These are phyloP conservation scores for Adansonia madagascariensis DNA, from an alignment of 441 rosid genomes.

Conservation along the genomic window DNA sequence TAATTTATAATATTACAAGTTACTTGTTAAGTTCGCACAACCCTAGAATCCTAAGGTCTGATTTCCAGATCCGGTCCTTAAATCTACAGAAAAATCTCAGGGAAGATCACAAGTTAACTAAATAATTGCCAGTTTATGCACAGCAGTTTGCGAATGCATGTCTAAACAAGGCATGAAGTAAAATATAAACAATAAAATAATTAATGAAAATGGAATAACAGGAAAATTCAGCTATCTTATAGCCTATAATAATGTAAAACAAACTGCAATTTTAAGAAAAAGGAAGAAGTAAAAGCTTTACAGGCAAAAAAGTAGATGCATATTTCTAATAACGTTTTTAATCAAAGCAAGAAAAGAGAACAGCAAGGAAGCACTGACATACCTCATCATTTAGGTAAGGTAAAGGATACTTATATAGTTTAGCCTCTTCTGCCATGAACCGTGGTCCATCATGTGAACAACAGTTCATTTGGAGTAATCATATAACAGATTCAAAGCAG, in stretches of 20 bases:
- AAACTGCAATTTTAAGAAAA: neutral
- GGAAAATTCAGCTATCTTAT: neutral
- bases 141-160: neutral
- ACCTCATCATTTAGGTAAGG: constrained; percentile 91
- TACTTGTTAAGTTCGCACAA: neutral
- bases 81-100: neutral
- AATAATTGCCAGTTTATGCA: neutral
- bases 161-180: neutral
- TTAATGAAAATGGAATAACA: neutral
- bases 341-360: neutral
- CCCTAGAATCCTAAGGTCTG: neutral
- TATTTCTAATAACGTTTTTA: neutral
- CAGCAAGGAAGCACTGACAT: constrained; percentile 17
- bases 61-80: neutral
- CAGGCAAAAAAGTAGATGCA: neutral
- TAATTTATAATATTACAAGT: neutral
- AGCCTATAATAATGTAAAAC: neutral
- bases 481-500: constrained; percentile 32
- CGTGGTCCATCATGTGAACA: constrained; percentile 85
- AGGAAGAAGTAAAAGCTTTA: neutral
- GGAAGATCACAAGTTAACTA: neutral
- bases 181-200: neutral
- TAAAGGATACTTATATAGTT: constrained; percentile 65
- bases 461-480: constrained; percentile 35
- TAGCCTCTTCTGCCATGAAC: constrained; percentile 88